Evolutionary conservation across 2,329 filamentous ascomycete species (phyloP).

Genomic region (Hansfordia pulvinata): DNA sequence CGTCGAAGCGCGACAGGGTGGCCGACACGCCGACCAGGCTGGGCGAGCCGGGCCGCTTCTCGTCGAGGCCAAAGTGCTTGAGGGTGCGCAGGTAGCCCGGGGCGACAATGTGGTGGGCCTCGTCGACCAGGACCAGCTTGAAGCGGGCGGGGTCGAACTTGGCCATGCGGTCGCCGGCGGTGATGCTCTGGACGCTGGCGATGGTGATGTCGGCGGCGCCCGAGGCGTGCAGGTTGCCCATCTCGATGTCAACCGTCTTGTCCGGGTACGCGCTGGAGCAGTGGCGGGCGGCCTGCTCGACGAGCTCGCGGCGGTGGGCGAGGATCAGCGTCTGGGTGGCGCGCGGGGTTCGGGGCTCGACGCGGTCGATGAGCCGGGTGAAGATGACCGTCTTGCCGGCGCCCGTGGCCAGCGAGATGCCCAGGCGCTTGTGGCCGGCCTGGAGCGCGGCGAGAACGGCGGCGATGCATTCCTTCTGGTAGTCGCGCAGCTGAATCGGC

Average conservation of each 20-base stretch:
- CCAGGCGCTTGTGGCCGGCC: constrained; percentile 63
- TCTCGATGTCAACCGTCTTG: constrained; percentile 78
- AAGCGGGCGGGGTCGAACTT: constrained; percentile 73
- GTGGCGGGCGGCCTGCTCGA: constrained; percentile 84
- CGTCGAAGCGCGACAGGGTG: constrained; percentile 65
- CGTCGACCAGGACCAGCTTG: constrained; percentile 88
- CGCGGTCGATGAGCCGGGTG: constrained; percentile 78
- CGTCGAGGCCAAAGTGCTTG: constrained; percentile 58
- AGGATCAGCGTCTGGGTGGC: constrained; percentile 77
- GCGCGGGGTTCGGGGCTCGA: constrained; percentile 38
- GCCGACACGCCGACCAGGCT: constrained; percentile 84
- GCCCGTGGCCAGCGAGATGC: constrained; percentile 77
- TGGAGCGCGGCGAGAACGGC: constrained; percentile 58
- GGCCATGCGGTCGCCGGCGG: constrained; percentile 57
- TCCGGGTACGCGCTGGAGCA: constrained; percentile 69
- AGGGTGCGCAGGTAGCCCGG: constrained; percentile 63
- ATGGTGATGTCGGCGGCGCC: constrained; percentile 85
- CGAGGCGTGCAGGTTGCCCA: constrained; percentile 65
- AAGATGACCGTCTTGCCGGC: constrained; percentile 94
- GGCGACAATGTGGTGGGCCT: constrained; percentile 93
- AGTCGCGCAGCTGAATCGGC: constrained; percentile 54
- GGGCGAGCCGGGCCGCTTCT: constrained; percentile 37
- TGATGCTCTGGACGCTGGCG: constrained; percentile 78
- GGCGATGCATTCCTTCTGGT: constrained; percentile 86
- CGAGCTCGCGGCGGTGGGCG: constrained; percentile 82